Evolutionary conservation across 106 monocot species (phyloP), one percentile per base, ranked within the genome.

Genomic region (Vanilla planifolia): DNA sequence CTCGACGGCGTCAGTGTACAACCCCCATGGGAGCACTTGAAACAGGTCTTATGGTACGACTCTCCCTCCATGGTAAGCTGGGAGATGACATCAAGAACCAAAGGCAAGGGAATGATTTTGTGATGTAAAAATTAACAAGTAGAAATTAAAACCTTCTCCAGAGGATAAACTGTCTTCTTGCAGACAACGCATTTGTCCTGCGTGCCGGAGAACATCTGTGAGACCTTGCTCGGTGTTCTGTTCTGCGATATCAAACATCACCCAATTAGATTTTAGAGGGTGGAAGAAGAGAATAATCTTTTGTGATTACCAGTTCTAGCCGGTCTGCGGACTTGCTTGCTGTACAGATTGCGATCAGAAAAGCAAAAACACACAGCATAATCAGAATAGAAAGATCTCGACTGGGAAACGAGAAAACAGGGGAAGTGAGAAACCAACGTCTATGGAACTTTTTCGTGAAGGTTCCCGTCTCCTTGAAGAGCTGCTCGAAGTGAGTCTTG

Each of bases 401-500:
- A 5, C 6, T 5, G 37, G 9, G 37, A 9, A 9, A 4, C 9
- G 37, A 37, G 37, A 15, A 44, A 15, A 44, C 13, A 37, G 43
- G 16, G 43, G 16, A 15, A 47, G 8, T 47, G 39, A 19, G 23
- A 21, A 4, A 20, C 73, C 66, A 69, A 85, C 85, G 40, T 25
- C 75, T 19, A 35, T 80, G 86, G 67, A 86, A 86, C n/a, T 81
- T 81, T 72, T 78, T 81, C 20, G 72, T 62, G 72, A 81, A 86
- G 63, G 50, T 75, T 26, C 86, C 86, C 0, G 86, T 78, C 71
- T 86, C 86, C 78, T 86, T 86, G 78, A 86, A 86, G 22, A 86
- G 70, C 69, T 86, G 86, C 78, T 86, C 86, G 36, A 86, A 86
- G 35, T 86, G 86, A 46, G 81, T 71, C 72, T 86, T 86, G 75